Conservation (phyloP, 2,329 filamentous ascomycete species). For the Ceratocystis albifundus region DNA sequence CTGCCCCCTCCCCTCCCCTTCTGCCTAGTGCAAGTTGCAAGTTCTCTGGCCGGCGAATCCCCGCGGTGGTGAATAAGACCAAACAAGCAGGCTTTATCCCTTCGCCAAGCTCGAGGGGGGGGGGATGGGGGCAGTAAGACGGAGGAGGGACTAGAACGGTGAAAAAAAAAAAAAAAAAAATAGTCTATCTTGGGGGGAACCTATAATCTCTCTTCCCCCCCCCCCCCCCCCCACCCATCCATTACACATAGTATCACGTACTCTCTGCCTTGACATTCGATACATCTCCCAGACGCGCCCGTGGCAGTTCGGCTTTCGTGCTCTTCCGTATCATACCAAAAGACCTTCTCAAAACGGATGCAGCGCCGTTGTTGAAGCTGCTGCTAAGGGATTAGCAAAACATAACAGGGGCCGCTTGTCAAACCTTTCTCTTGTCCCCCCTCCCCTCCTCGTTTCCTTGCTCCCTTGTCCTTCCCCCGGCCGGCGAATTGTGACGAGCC, state of each 20-base stretch:
- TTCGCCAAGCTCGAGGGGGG: not conserved
- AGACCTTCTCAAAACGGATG: not conserved
- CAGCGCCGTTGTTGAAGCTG: not conserved
- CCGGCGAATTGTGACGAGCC: not conserved
- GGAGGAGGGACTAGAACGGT: too few species aligned
- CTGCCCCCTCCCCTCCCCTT: too few species aligned
- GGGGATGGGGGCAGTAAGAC: too few species aligned
- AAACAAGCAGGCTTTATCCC: not conserved
- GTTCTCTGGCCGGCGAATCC: too few species aligned
- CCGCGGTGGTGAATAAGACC: not conserved
- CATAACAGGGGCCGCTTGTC: not conserved
- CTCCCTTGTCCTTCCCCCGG: not conserved
- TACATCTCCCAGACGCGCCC: not conserved
- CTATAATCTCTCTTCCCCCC: not conserved
- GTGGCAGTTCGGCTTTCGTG: not conserved
- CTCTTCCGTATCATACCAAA: not conserved
- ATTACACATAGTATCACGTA: not conserved
- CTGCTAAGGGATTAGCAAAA: not conserved
- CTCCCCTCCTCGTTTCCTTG: not conserved
- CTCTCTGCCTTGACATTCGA: not conserved
- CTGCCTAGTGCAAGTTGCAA: too few species aligned
- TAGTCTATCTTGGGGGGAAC: not conserved
- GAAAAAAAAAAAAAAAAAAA: not conserved
- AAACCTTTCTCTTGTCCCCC: not conserved
- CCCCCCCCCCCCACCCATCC: too few species aligned